Conservation (phyloP, 2,329 filamentous ascomycete species). For the Leptographium galeiforme region DNA sequence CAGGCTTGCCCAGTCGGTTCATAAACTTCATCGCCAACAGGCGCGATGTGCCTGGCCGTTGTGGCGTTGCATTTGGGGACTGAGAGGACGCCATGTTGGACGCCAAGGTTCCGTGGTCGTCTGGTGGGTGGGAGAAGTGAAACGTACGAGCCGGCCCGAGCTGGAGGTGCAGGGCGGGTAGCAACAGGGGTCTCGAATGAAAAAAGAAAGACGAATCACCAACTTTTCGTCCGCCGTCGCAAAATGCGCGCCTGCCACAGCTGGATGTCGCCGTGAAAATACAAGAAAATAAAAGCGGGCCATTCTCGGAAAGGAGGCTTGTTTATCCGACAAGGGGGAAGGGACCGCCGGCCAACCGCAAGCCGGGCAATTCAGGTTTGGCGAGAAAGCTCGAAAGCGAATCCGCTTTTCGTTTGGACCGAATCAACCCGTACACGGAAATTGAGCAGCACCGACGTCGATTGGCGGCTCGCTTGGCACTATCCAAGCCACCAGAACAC, state of each 20-base stretch:
- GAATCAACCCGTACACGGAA: not conserved
- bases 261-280: not conserved
- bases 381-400: not conserved
- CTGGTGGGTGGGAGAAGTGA: not conserved
- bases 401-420: not conserved
- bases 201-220: too few relatives aligned
- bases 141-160: not conserved
- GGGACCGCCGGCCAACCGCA: conserved; percentile 5
- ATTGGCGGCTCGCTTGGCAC: not conserved
- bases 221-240: too few relatives aligned
- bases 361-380: conserved; percentile 5
- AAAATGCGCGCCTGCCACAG: not conserved
- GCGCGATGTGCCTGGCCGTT: conserved; percentile 56
- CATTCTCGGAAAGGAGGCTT: not conserved
- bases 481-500: not conserved
- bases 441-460: not conserved
- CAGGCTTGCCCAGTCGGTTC: conserved; percentile 58
- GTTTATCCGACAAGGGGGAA: not conserved
- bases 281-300: not conserved
- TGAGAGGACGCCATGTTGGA: conserved; percentile 4
- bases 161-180: too few relatives aligned
- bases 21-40: conserved; percentile 96
- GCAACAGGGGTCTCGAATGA: too few relatives aligned
- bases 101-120: not conserved
- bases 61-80: conserved; percentile 17